Conservation (phyloP, 306 rosid genomes). For the Fagus sylvatica region DNA sequence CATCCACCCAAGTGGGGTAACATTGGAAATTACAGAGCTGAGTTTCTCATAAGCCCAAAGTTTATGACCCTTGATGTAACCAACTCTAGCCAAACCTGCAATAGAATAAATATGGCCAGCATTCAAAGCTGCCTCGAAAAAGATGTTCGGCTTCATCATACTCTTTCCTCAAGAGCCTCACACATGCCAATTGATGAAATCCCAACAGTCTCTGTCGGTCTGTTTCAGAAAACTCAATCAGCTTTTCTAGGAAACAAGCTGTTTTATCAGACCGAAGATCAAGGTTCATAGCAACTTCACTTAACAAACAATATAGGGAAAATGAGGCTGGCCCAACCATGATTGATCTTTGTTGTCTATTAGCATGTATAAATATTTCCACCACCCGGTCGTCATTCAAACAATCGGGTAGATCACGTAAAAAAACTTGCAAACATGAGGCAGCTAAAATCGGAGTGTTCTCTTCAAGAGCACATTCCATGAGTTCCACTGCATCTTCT, state of each 20-base stretch:
- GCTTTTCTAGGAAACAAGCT: constrained; percentile 60
- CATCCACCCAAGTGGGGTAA: constrained; percentile 79
- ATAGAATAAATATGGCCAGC: constrained; percentile 83
- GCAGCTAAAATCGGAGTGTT: constrained; percentile 69
- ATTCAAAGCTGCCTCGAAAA: constrained; percentile 71
- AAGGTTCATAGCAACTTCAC: constrained; percentile 76
- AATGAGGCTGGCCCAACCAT: constrained; percentile 74
- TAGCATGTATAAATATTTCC: constrained; percentile 61
- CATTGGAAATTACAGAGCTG: constrained; percentile 63
- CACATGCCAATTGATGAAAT: constrained; percentile 75
- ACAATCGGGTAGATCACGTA: constrained; percentile 71
- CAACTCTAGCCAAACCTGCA: constrained; percentile 74
- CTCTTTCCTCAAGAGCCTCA: constrained; percentile 72
- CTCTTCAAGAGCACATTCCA: constrained; percentile 77
- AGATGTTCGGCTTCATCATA: constrained; percentile 63
- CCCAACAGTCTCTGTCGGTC: constrained; percentile 69
- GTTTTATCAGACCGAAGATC: constrained; percentile 70
- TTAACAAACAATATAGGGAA: constrained; percentile 76
- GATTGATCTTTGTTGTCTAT: constrained; percentile 55
- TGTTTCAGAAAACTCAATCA: constrained; percentile 67
- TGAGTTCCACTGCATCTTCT: constrained; percentile 84
- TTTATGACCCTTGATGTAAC: constrained; percentile 58
- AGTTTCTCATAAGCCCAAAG: constrained; percentile 65
- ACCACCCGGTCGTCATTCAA: constrained; percentile 63
- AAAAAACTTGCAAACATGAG: constrained; percentile 75